Percentiles rank a stretch among this genome's conserved stretches.
These are phyloP conservation scores for Kondoa subrosea DNA, from an alignment of 768 basidiomycete species.

Conservation along the genomic window DNA sequence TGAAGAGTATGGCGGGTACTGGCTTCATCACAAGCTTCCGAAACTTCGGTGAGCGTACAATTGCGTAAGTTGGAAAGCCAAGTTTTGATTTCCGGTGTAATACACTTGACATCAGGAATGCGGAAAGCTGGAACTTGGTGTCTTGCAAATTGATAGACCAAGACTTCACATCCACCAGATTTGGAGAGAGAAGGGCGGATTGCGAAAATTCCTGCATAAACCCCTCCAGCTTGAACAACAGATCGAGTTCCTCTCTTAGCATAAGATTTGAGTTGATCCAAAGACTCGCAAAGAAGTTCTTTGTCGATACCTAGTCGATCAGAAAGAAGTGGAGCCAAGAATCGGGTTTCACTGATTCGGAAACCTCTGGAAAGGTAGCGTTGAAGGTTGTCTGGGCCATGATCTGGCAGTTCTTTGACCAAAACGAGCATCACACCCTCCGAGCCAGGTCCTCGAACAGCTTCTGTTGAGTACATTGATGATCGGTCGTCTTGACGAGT, in stretches of 20 bases:
- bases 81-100: constrained; percentile 25
- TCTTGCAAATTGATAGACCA: constrained; percentile 33
- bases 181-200: constrained; percentile 26
- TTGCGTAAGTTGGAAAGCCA: constrained; percentile 29
- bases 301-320: constrained; percentile 32
- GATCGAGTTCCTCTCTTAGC: constrained; percentile 32
- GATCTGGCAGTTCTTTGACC: constrained; percentile 30
- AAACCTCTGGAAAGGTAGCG: constrained; percentile 31
- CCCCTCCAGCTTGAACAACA: constrained; percentile 32
- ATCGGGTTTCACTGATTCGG: constrained; percentile 31
- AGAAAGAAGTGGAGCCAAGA: constrained; percentile 30
- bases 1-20: constrained; percentile 7
- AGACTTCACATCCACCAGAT: constrained; percentile 29
- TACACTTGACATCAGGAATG: constrained; percentile 30
- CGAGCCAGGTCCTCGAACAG: neutral
- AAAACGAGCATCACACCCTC: constrained; percentile 34
- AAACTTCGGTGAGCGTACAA: constrained; percentile 29
- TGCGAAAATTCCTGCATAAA: constrained; percentile 32
- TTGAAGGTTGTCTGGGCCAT: constrained; percentile 27
- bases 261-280: constrained; percentile 30
- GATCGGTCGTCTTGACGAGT: constrained; percentile 16
- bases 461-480: constrained; percentile 14
- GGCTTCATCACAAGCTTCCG: constrained; percentile 22
- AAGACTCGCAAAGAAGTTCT: constrained; percentile 27
- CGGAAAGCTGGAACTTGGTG: constrained; percentile 34